Base-by-base conservation (phyloP, 1,284 basidiomycete species). In the Erythrobasidium hasegawianum region DNA sequence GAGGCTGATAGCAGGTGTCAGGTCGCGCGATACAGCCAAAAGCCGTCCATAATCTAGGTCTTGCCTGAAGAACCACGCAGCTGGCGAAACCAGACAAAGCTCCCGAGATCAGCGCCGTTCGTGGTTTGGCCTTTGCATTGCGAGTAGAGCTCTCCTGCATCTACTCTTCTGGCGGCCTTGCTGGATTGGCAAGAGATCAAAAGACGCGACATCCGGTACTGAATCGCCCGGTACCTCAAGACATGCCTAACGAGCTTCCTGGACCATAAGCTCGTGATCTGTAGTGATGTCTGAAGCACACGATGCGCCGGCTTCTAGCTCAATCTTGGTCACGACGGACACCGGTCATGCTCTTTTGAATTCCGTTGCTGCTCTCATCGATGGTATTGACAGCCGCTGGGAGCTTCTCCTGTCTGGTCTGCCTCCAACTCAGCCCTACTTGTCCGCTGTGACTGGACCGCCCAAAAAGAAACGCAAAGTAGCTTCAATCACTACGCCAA, bases 1-100 rank as follows among this genome's bases (percentile, higher is more conserved):
- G 85, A 61, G 88, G 88, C 73, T 90, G 89, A n/a, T 16, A 20
- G 11, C 3, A 45, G 26, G 9, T 20, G 57, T 43, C 8, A n/a
- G 22, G 47, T 10, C 45, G 39, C 33, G 27, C 43, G 54, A 50
- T 40, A 22, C n/a, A 52, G 16, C 22, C 38, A 47, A 33, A 33
- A 33, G 33, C 33, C 33, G 33, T 26, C 24, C 29, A 33, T 24
- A 18, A 13, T 27, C 5, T 27, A 2, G 14, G 29, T 5, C 50
- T 40, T 33, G 57, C 57, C 57, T 67, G 64, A 38, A 67, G 29
- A 39, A 67, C 53, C 55, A 67, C 49, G 56, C 64, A 67, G 57
- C 57, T 59, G 26, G 64, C 39, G 22, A 67, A 41, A 50, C 64
- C 64, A 55, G 57, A 59, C 16, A 67, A 54, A 10, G 64, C 64